phyloP scores from a whole-genome alignment of 1,139 yeast species.

The Geotrichum cucujoidarum region DNA sequence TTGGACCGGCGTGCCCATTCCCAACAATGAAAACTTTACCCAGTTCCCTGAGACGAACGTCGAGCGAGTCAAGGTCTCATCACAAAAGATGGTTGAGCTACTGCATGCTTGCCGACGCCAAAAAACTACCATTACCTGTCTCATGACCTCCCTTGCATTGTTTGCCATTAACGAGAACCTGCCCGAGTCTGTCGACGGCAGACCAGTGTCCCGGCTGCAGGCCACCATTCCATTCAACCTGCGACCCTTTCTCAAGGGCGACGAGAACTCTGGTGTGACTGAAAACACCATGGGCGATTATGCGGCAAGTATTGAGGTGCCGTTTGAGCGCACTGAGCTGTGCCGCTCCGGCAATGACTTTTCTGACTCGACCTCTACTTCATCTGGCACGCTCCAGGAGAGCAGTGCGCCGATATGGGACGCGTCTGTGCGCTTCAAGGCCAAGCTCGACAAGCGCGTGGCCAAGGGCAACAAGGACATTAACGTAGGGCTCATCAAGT shows the following conservation, averaged over 20 bases:
- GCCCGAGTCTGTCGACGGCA: not conserved
- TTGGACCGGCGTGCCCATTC: constrained; percentile 10
- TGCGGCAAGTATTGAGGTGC: constrained; percentile 2
- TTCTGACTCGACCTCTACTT: not conserved
- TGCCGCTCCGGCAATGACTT: too few relatives aligned
- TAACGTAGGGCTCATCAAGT: constrained; percentile 6
- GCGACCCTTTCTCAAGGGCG: not conserved
- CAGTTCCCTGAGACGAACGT: constrained; percentile 4
- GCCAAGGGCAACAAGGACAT: not conserved
- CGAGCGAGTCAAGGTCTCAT: not conserved
- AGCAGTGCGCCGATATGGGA: not conserved
- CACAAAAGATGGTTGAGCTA: not conserved
- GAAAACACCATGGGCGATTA: constrained; percentile 4
- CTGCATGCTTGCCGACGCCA: not conserved
- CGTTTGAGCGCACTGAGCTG: not conserved
- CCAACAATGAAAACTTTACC: not conserved
- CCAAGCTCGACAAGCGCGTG: not conserved
- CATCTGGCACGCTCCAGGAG: not conserved
- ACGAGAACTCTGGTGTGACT: not conserved
- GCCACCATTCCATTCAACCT: not conserved
- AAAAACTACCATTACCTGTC: not conserved
- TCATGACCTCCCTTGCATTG: constrained; percentile 2
- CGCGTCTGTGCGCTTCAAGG: not conserved
- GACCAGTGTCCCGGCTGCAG: not conserved
- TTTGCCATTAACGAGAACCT: not conserved